Percentiles rank a stretch among this genome's conserved stretches.
These are phyloP conservation scores for Irineochytrium annulatum DNA, from an alignment of 192 early-diverging fungal species.

Conservation along the genomic window DNA sequence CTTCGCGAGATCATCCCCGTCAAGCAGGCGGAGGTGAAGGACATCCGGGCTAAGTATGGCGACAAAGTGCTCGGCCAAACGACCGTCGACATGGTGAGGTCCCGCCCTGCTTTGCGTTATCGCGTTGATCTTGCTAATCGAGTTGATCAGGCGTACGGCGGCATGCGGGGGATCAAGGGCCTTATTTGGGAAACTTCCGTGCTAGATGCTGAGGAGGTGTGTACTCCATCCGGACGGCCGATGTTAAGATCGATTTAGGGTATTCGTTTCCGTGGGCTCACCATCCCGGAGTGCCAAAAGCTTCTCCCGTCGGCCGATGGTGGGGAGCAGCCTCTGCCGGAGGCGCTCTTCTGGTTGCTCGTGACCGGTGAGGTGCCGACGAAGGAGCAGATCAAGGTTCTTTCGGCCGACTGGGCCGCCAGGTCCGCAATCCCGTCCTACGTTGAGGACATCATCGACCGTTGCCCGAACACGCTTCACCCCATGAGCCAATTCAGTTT, in stretches of 20 bases:
- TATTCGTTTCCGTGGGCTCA: slow-evolving; percentile 94
- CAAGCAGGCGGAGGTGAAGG: slow-evolving; percentile 94
- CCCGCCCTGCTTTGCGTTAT: background rate
- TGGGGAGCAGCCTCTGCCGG: slow-evolving; percentile 93
- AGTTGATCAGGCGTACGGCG: slow-evolving; percentile 63
- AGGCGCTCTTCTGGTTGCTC: slow-evolving; percentile 97
- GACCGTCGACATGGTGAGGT: slow-evolving; percentile 92
- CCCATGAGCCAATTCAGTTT: slow-evolving; percentile 98
- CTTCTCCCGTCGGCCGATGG: slow-evolving; percentile 81
- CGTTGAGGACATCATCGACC: slow-evolving; percentile 96
- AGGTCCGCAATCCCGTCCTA: slow-evolving; percentile 86
- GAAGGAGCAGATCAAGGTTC: slow-evolving; percentile 77
- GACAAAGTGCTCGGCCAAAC: slow-evolving; percentile 85
- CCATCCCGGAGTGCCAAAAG: slow-evolving; percentile 95
- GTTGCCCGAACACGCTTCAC: slow-evolving; percentile 97
- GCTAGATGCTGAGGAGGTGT: slow-evolving; percentile 86
- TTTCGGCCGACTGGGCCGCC: slow-evolving; percentile 96
- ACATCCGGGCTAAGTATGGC: slow-evolving; percentile 87
- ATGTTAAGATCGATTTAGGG: slow-evolving; percentile 46
- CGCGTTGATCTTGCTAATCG: background rate
- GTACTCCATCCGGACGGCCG: background rate
- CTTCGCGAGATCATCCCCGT: slow-evolving; percentile 90
- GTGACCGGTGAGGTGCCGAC: slow-evolving; percentile 97
- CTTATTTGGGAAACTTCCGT: slow-evolving; percentile 98
- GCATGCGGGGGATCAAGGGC: slow-evolving; percentile 99